Evolutionary conservation across 2,329 filamentous ascomycete species (phyloP).

Genomic region (Zasmidium angulare): DNA sequence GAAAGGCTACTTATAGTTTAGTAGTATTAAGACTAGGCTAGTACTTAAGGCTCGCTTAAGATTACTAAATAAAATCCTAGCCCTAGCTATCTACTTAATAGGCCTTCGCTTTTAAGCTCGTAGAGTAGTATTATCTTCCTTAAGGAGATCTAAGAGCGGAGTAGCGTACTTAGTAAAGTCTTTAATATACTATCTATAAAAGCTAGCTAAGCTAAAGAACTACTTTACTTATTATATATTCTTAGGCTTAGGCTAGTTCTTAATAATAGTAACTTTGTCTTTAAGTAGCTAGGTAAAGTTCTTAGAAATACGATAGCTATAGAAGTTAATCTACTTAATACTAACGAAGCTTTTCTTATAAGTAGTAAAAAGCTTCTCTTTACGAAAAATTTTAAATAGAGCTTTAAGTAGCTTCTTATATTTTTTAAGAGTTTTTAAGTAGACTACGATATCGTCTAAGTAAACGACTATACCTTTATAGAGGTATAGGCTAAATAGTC

Average conservation of each 20-base stretch:
- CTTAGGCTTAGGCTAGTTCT: background rate
- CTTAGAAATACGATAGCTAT: background rate
- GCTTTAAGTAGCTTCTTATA: background rate
- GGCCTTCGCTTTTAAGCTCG: too few species aligned
- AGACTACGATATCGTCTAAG: background rate
- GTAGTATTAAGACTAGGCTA: background rate
- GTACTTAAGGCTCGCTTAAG: background rate
- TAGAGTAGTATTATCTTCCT: too few species aligned
- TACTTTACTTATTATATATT: background rate
- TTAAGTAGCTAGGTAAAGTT: background rate
- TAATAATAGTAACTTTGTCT: background rate
- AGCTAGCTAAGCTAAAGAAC: background rate
- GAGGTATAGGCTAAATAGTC: background rate
- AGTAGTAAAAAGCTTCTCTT: background rate
- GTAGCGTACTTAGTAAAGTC: too few species aligned
- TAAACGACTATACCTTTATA: background rate
- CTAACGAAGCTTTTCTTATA: too few species aligned
- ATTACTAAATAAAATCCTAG: background rate
- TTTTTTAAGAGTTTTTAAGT: background rate
- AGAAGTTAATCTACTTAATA: too few species aligned
- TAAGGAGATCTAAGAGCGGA: too few species aligned
- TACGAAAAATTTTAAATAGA: background rate
- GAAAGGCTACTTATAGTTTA: background rate
- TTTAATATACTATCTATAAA: too few species aligned
- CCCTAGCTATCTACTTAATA: background rate